Evolutionary conservation across 306 rosid genomes (phyloP).

Genomic region (Urtica urens): DNA sequence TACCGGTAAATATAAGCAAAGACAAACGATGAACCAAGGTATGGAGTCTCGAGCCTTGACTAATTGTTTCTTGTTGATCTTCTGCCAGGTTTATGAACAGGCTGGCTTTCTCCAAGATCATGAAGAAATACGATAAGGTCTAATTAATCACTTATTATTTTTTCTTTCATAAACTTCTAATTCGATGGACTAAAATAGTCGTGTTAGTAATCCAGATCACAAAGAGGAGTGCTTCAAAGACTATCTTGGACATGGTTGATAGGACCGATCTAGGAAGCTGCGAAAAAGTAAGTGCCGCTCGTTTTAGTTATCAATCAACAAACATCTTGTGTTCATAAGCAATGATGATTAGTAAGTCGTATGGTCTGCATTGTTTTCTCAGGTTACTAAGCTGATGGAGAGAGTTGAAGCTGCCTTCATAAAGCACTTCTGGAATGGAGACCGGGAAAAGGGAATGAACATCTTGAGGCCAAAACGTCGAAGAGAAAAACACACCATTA

Average conservation of each 20-base stretch:
- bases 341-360: no score
- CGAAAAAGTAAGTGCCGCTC: conserved; percentile 32
- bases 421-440: conserved; percentile 46
- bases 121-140: conserved; percentile 90
- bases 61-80: conserved; percentile 10
- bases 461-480: conserved; percentile 34
- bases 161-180: neutral
- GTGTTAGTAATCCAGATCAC: conserved; percentile 27
- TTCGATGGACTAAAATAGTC: neutral
- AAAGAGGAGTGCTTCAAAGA: conserved; percentile 44
- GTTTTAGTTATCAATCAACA: no score
- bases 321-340: no score
- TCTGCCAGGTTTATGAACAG: conserved; percentile 52
- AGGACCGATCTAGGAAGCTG: conserved; percentile 43
- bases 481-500: conserved; percentile 41
- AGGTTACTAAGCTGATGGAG: conserved; percentile 53
- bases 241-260: conserved; percentile 60
- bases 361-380: conserved; percentile 7
- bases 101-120: conserved; percentile 65
- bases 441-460: conserved; percentile 36
- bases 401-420: conserved; percentile 53
- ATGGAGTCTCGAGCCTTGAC: neutral
- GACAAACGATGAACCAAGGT: neutral
- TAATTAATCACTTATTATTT: neutral
- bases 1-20: conserved; percentile 34